Base-by-base conservation (phyloP, 805 yeast species). In the Scheffersomyces stipitis region DNA sequence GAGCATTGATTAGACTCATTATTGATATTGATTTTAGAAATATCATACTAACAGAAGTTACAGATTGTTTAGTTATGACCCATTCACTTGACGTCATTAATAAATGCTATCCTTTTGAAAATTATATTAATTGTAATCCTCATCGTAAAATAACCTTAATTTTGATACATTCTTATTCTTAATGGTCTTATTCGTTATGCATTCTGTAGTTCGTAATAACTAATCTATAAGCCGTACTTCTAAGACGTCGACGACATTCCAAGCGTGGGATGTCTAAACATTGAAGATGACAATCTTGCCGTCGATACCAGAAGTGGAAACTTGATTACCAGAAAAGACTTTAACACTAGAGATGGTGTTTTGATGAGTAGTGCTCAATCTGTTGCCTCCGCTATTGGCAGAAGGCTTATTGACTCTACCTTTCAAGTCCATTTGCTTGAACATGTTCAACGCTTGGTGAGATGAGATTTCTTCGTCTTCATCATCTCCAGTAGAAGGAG, bases 361-460 rank as follows among this genome's bases (percentile, higher is more conserved):
- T 65, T 90, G 96, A 66, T 93, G 98, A 41, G 86, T 77, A 12
- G 96, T 88, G 35, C 75, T 75, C 61, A 84, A 71, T 26, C 68
- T 73, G 45, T 52, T 62, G 24, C 51, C 49, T 59, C 59, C 38
- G 63, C 56, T 59, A 13, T 40, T 39, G 29, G 48, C 45, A 33
- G 36, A 39, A 3, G 65, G 71, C 36, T 68, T 67, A 51, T 67
- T 70, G 34, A 78, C 78, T 39, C 86, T 77, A 41, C 99, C 99
- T 72, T 89, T 93, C 60, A 91, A 76, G 66, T 93, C 99, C 75
- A 93, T 70, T 63, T 91, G 96, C 64, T 87, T 82, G 71, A 93
- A 93, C 90, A 91, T 88, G 67, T 86, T 85, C 61, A 93, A 76
- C 5, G 95, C 95, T 46, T 83, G 78, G 45, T 84, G 86, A 45